Evolutionary conservation across 192 early-diverging fungal genomes (phyloP), one percentile per base, ranked within the genome.

Genomic region (Backusella parvicylindrica): DNA sequence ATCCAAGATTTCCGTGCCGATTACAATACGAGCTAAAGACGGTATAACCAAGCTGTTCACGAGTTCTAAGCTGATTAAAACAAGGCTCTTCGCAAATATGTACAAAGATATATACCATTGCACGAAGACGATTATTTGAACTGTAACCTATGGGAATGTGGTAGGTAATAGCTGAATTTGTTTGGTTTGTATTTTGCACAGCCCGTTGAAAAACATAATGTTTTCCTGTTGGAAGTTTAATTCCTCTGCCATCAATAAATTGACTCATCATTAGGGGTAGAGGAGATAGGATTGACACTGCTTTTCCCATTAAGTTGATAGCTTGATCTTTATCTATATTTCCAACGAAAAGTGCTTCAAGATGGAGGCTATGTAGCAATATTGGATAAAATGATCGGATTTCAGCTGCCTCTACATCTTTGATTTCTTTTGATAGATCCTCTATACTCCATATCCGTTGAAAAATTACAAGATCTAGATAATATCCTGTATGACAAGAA

Each of bases 1-100:
- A 83, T 15, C 90, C 88, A 71, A 91, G 86, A 35, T 83, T 82
- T 5, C 90, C 89, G 35, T 86, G 82, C 41, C 80, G 77, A 75
- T 81, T 86, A 43, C 80, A 79, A 12, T 79, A 47, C 15, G 79
- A 83, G 70, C 86, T 85, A 65, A 79, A 82, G 4, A 92, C 88
- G 23, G 89, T 82, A 75, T 93, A 92, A 3, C 93, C 93, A 6
- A 94, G 80, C 69, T 93, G 89, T 78, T 93, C 92, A 68, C 93
- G 92, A 11, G 96, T 99, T 13, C 97, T 84, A 31, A 97, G 85
- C 75, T 96, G 91, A 80, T 97, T 88, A 77, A 97, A 97, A 72
- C 87, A 93, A 16, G 95, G 95, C 75, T 99, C 95, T 71, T 88
- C 78, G 2, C 88, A 80, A 30, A 99, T 93, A 72, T 94, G 91